A percentile compares a stretch with the other conserved stretches of the same genome.
Conservation (phyloP, 2,329 filamentous ascomycete species). For the Aspergillus pseudonomiae region DNA sequence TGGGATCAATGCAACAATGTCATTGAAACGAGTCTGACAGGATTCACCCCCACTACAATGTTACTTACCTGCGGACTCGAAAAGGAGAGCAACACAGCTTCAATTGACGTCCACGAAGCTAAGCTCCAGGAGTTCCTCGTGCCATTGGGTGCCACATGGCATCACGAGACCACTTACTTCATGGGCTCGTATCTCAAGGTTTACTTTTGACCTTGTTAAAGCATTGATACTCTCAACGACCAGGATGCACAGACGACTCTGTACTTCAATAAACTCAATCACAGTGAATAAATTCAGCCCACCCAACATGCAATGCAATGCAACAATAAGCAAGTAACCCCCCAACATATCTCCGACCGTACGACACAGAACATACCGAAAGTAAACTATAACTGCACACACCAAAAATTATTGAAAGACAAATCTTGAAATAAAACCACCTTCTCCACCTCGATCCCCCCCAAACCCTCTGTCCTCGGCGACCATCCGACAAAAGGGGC, state of each 20-base stretch:
- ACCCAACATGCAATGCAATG: slow-evolving; percentile 2
- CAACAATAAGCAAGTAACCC: background rate
- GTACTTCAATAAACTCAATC: background rate
- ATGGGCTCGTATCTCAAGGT: background rate
- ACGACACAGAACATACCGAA: background rate
- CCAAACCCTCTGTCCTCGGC: background rate
- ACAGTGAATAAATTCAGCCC: background rate
- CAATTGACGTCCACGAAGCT: background rate
- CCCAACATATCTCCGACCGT: background rate
- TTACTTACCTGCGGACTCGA: no score
- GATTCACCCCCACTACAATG: background rate
- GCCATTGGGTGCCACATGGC: background rate
- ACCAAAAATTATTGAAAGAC: background rate
- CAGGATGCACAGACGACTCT: background rate
- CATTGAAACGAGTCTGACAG: background rate
- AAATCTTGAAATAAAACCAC: background rate
- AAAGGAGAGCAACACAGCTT: background rate
- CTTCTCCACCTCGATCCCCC: background rate
- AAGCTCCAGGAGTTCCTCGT: background rate
- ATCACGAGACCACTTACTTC: background rate
- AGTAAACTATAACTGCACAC: background rate
- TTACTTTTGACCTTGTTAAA: background rate
- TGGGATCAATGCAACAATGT: background rate
- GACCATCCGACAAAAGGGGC: slow-evolving; percentile 3
- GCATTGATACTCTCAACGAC: no score